Evolutionary conservation across 805 yeast genomes (phyloP).

Genomic region (Saccharomyces paradoxus): DNA sequence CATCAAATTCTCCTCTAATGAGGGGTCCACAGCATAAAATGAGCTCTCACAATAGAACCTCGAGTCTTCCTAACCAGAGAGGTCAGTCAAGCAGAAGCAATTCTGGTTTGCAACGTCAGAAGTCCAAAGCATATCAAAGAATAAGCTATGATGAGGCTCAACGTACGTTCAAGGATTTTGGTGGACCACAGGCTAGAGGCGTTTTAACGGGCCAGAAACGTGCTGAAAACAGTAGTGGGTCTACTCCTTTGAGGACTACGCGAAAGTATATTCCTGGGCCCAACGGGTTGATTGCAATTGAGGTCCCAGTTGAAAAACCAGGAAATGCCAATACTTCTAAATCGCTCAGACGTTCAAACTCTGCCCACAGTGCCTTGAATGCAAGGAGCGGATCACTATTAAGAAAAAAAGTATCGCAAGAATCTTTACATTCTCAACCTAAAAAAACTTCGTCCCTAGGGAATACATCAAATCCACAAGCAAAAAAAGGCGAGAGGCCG

Average conservation of each 20-base stretch:
- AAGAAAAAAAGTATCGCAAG: slow-evolving; percentile 8
- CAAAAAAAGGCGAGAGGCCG: background rate
- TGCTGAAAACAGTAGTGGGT: slow-evolving; percentile 21
- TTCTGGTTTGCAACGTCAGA: background rate
- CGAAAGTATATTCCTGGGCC: slow-evolving; percentile 70
- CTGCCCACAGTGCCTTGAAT: slow-evolving; percentile 6
- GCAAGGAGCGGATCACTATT: slow-evolving; percentile 6
- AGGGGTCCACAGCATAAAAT: background rate
- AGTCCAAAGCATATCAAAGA: background rate
- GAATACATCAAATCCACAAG: background rate
- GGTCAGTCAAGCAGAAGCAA: slow-evolving; percentile 4
- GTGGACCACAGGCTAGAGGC: slow-evolving; percentile 24
- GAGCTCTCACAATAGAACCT: slow-evolving; percentile 5
- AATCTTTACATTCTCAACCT: slow-evolving; percentile 7
- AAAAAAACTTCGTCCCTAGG: slow-evolving; percentile 9
- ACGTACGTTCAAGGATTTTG: slow-evolving; percentile 29
- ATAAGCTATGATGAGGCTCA: slow-evolving; percentile 19
- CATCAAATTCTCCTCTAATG: background rate
- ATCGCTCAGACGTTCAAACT: slow-evolving; percentile 10
- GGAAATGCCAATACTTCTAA: background rate
- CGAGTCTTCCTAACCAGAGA: slow-evolving; percentile 12
- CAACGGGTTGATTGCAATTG: slow-evolving; percentile 58
- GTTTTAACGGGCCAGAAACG: slow-evolving; percentile 10
- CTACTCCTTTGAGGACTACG: slow-evolving; percentile 36
- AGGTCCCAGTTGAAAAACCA: slow-evolving; percentile 45